Base-by-base conservation (phyloP, 345 rosid species). In the Bruguiera gymnorhiza region DNA sequence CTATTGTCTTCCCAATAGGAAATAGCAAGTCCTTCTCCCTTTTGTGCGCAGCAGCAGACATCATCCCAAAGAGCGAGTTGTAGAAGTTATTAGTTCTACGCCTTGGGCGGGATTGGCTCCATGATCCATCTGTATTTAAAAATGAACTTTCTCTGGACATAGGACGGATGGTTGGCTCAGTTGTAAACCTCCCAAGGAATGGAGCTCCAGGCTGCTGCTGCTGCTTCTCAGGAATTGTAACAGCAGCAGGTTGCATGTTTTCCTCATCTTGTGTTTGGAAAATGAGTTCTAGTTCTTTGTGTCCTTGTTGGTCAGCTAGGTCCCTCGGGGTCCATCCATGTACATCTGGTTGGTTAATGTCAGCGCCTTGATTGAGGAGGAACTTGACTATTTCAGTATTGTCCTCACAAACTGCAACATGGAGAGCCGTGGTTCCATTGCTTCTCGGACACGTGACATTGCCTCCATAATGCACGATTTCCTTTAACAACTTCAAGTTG, bases 301-400 rank as follows among this genome's bases (percentile, higher is more conserved):
- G 97, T 5, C 92, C 95, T 66, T 91, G 96, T 73, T 91, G 96
- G 19, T 91, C 96, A 16, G 96, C 97, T 62, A 94, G 85, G 69
- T 81, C 87, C 73, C 78, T 79, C 0, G 96, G 82, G 6, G 87
- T 87, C 96, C 98, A 91, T 20, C 87, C 81, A 5, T 83, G 80
- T 73, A 60, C 66, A 50, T 89, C 97, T 0, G 80, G 85, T 75
- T 83, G 80, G 81, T 88, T 89, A 23, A 85, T 65, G 19, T 87
- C 81, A 3, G 96, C 93, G 3, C 97, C 95, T 65, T 81, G 81
- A 39, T 83, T 83, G 43, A 94, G 58, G 16, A 94, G 89, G 80
- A 79, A 94, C 70, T 76, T 82, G 6, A 89, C 93, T 20, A 88
- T 85, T 69, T 94, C 90, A 18, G 67, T 37, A 65, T 88, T 89